Conservation (phyloP, 305 asterid species). For the Fraxinus xanthoxyloides region DNA sequence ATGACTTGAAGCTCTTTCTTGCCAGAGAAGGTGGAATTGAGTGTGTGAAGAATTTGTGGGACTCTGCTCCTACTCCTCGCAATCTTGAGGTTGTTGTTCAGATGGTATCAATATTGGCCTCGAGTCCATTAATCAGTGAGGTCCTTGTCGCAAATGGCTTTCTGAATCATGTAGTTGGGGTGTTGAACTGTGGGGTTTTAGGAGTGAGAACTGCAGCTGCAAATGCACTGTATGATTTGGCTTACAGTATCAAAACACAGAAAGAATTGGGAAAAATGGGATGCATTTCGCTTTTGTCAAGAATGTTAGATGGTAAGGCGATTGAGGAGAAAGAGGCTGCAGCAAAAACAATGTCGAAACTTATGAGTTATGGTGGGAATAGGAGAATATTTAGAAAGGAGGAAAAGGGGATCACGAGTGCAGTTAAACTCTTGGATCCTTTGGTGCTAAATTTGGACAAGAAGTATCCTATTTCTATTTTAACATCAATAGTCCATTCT, state of each 20-base stretch:
- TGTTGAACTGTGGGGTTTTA: conserved; percentile 49
- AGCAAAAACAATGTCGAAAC: conserved; percentile 47
- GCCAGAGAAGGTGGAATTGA: conserved; percentile 79
- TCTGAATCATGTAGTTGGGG: conserved; percentile 42
- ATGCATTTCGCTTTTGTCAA: conserved; percentile 49
- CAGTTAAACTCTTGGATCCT: conserved; percentile 64
- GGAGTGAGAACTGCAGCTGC: conserved; percentile 71
- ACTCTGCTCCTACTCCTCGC: conserved; percentile 43
- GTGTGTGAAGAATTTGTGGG: conserved; percentile 61
- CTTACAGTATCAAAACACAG: conserved; percentile 48
- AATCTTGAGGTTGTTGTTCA: conserved; percentile 57
- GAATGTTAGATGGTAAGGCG: conserved; percentile 72
- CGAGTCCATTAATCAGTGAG: conserved; percentile 63
- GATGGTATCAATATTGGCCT: conserved; percentile 55
- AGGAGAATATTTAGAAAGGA: conserved; percentile 65
- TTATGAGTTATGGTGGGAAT: conserved; percentile 55
- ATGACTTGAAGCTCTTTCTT: conserved; percentile 49
- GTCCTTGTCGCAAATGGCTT: conserved; percentile 56
- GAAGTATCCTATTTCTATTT: conserved; percentile 39
- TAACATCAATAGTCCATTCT: conserved; percentile 50
- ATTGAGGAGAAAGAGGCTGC: conserved; percentile 76
- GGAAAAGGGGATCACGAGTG: conserved; percentile 54
- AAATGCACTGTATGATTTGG: conserved; percentile 51
- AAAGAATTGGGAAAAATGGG: conserved; percentile 83
- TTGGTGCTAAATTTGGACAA: conserved; percentile 44